Evolutionary conservation across 2,329 filamentous ascomycete genomes (phyloP).

Genomic region (Botrytis porri): DNA sequence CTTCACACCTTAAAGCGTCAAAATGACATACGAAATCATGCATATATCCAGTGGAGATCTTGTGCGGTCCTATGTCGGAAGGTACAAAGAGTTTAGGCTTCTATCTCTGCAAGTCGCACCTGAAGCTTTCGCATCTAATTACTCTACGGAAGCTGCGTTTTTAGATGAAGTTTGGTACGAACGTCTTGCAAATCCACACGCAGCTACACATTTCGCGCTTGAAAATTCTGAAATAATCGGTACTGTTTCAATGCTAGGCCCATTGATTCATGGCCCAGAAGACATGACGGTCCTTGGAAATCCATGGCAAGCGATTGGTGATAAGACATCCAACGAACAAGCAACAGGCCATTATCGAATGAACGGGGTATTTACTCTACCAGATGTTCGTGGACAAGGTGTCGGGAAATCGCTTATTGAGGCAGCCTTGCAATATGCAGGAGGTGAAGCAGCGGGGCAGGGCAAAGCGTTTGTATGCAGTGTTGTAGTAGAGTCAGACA

Average conservation of each 20-base stretch:
- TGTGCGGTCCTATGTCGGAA: constrained; percentile 26
- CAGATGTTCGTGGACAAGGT: constrained; percentile 40
- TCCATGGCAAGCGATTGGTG: constrained; percentile 25
- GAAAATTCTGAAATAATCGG: constrained; percentile 35
- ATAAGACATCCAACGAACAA: neutral
- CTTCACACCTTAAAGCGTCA: neutral
- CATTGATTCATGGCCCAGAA: constrained; percentile 30
- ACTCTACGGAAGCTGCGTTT: constrained; percentile 40
- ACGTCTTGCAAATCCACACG: constrained; percentile 40
- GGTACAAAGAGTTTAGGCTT: constrained; percentile 33
- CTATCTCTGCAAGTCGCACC: constrained; percentile 31
- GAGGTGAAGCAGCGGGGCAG: constrained; percentile 28
- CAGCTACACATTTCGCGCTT: constrained; percentile 39
- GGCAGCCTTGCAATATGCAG: constrained; percentile 34
- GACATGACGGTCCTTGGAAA: constrained; percentile 21
- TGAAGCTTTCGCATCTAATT: constrained; percentile 42
- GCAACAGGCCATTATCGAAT: constrained; percentile 37
- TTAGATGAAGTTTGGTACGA: constrained; percentile 40
- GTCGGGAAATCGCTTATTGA: constrained; percentile 39
- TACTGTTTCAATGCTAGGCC: constrained; percentile 38
- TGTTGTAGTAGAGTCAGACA: constrained; percentile 40
- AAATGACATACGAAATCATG: constrained; percentile 33
- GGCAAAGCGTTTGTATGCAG: constrained; percentile 34
- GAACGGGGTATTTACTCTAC: constrained; percentile 42
- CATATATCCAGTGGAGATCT: constrained; percentile 30